A percentile compares a stretch with the other conserved stretches of the same genome.
phyloP scores from a whole-genome alignment of 2,329 filamentous ascomycete genomes.

The Exophiala sp. region DNA sequence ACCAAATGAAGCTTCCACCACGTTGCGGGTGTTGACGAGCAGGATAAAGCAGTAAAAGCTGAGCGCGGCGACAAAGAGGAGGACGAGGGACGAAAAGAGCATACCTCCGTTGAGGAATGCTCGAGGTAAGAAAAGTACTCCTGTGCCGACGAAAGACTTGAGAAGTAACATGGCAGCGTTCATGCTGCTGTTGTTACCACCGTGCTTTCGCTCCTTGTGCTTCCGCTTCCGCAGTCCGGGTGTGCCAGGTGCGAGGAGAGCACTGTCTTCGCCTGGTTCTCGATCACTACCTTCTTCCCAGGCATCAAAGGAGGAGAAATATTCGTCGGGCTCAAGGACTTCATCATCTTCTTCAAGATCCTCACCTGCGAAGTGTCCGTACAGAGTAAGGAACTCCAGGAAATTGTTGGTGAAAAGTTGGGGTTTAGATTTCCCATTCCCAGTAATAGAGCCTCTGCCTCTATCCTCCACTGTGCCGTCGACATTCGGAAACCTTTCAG shows the following conservation, averaged over 20 bases:
- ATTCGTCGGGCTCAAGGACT: conserved; percentile 79
- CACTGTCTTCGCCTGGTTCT: conserved; percentile 83
- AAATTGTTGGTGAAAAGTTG: conserved; percentile 86
- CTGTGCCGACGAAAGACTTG: conserved; percentile 97
- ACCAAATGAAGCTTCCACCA: conserved; percentile 90
- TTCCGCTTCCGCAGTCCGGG: conserved; percentile 70
- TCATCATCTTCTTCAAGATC: conserved; percentile 96
- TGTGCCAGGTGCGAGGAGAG: conserved; percentile 66
- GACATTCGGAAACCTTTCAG: conserved; percentile 36
- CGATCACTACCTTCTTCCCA: conserved; percentile 60
- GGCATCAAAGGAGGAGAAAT: conserved; percentile 78
- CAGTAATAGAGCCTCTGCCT: conserved; percentile 34
- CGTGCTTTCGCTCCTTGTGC: conserved; percentile 69
- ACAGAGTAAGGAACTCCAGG: conserved; percentile 89
- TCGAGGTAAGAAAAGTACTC: conserved; percentile 86
- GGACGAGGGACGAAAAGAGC: conserved; percentile 88
- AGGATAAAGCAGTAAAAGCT: conserved; percentile 98
- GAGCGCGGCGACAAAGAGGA: conserved; percentile 77
- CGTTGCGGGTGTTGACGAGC: conserved; percentile 79
- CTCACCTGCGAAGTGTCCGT: conserved; percentile 96
- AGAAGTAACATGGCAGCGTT: conserved; percentile 81
- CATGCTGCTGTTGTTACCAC: conserved; percentile 72
- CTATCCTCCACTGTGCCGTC: conserved; percentile 34
- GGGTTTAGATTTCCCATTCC: conserved; percentile 40
- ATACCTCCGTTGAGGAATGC: conserved; percentile 96